Conservation (phyloP, 805 yeast species). For the Teunomyces aglyptinius region DNA sequence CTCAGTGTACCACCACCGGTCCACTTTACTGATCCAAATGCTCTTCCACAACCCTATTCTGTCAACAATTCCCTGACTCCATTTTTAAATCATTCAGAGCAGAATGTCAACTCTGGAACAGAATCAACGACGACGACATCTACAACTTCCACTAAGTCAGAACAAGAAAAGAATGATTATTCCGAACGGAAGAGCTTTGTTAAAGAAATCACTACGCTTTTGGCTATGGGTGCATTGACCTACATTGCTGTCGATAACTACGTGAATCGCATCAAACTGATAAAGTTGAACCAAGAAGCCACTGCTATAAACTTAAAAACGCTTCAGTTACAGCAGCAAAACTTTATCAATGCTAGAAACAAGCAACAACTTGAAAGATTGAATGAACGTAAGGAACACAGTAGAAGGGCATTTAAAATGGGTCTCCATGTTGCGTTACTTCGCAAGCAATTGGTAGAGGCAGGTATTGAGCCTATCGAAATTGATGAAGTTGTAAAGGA, state of each 20-base stretch:
- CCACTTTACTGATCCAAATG: slow-evolving; percentile 19
- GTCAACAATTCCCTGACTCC: background rate
- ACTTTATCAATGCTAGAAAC: slow-evolving; percentile 49
- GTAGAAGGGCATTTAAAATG: slow-evolving; percentile 56
- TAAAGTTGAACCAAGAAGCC: slow-evolving; percentile 32
- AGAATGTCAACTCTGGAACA: background rate
- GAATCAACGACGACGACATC: background rate
- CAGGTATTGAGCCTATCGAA: slow-evolving; percentile 55
- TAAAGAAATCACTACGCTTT: slow-evolving; percentile 18
- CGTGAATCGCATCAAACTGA: slow-evolving; percentile 37
- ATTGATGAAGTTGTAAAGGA: slow-evolving; percentile 53
- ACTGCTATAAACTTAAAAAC: slow-evolving; percentile 37
- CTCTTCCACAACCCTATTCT: slow-evolving; percentile 18
- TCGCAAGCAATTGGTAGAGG: slow-evolving; percentile 57
- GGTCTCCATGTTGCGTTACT: slow-evolving; percentile 64
- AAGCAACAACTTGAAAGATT: slow-evolving; percentile 52
- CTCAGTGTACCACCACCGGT: slow-evolving; percentile 19
- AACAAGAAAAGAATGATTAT: background rate
- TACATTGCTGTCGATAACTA: slow-evolving; percentile 56
- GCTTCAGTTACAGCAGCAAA: slow-evolving; percentile 44
- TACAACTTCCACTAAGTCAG: background rate
- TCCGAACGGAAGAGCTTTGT: background rate
- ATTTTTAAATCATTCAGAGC: background rate
- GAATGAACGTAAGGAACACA: slow-evolving; percentile 48
- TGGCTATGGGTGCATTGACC: slow-evolving; percentile 43